Evolutionary conservation across 805 yeast species (phyloP).

Genomic region (Saccharomyces jurei): DNA sequence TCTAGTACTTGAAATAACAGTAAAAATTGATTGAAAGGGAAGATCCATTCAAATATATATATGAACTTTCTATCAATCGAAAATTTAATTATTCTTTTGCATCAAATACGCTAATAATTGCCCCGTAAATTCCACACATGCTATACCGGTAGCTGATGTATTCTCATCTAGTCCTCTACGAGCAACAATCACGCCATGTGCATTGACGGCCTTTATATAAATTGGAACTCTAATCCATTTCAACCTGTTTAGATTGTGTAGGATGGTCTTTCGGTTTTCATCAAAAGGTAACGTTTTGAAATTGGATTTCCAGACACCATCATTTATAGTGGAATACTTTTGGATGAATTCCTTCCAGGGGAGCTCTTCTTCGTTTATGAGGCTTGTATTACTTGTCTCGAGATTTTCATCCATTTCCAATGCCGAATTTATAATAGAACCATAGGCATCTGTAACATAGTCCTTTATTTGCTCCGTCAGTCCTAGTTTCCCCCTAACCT

Average conservation of each 20-base stretch:
- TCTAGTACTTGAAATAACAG: too few species aligned
- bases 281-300: constrained; percentile 30
- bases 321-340: constrained; percentile 16
- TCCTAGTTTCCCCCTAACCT: constrained; percentile 18
- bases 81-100: neutral
- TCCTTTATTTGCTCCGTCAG: constrained; percentile 20
- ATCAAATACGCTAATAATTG: constrained; percentile 19
- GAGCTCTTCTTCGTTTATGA: constrained; percentile 7
- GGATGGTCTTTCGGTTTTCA: constrained; percentile 34
- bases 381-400: constrained; percentile 6
- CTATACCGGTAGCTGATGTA: constrained; percentile 20
- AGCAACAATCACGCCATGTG: constrained; percentile 83
- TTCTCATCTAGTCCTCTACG: constrained; percentile 48
- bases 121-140: constrained; percentile 24
- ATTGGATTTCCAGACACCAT: constrained; percentile 6
- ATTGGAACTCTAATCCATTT: constrained; percentile 76
- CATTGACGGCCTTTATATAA: constrained; percentile 60
- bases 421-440: constrained; percentile 14
- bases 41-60: neutral
- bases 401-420: constrained; percentile 8
- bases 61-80: neutral
- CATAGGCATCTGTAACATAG: constrained; percentile 18
- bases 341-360: constrained; percentile 23
- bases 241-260: constrained; percentile 49
- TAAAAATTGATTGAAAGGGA: too few species aligned